Percentiles rank a stretch among this genome's conserved stretches.
Conservation (phyloP, 2,329 filamentous ascomycete genomes). For the Huntiella moniliformis region DNA sequence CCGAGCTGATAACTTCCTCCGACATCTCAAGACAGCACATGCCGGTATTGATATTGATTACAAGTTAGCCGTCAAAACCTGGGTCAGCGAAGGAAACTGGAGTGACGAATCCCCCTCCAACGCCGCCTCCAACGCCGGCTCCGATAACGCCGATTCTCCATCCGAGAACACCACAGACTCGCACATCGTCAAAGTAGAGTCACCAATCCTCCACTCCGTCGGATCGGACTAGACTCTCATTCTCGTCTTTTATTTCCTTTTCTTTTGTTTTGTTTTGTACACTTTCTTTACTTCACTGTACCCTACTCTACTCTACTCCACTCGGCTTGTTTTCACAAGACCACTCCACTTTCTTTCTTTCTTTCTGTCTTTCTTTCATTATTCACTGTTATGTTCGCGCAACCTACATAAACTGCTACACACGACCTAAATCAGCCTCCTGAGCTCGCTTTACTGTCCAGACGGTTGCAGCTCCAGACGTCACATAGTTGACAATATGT, state of each 20-base stretch:
- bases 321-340: too few species aligned
- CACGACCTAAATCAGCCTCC: not conserved
- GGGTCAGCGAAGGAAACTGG: constrained; percentile 2
- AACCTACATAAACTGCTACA: constrained; percentile 2
- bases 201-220: too few species aligned
- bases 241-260: not conserved
- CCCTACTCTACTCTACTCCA: too few species aligned
- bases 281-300: not conserved
- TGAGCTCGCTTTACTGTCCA: too few species aligned
- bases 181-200: too few species aligned
- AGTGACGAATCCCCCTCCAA: not conserved
- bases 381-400: not conserved
- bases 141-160: not conserved
- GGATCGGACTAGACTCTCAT: not conserved
- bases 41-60: constrained; percentile 10
- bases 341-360: not conserved
- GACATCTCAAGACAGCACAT: constrained; percentile 15
- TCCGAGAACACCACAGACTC: not conserved
- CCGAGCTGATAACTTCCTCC: constrained; percentile 16
- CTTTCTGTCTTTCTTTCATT: not conserved
- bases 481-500: not conserved
- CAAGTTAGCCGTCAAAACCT: constrained; percentile 6
- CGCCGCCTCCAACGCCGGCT: too few species aligned
- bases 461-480: not conserved
- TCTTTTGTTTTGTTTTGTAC: not conserved